Percentiles rank a stretch among this genome's conserved stretches.
These are phyloP conservation scores for Raphidocelis subcapitata DNA, from an alignment of 139 green algal species.

Conservation along the genomic window DNA sequence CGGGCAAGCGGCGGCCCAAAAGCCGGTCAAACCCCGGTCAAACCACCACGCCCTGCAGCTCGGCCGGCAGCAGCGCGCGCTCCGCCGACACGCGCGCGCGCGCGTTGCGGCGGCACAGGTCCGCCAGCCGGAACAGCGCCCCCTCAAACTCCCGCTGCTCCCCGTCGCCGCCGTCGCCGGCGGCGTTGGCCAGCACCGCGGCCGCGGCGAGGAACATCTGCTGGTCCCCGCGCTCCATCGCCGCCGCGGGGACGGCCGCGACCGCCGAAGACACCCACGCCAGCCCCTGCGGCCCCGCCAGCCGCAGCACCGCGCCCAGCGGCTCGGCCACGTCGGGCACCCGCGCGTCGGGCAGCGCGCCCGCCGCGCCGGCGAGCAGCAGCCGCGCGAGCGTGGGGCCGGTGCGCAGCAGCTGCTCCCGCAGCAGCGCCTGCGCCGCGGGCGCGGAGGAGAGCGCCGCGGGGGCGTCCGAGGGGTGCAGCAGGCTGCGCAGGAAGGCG, in stretches of 20 bases:
- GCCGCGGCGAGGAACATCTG: constrained; percentile 35
- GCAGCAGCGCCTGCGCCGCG: constrained; percentile 18
- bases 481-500: constrained; percentile 59
- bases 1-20: too few relatives aligned
- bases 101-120: constrained; percentile 65
- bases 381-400: constrained; percentile 44
- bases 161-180: constrained; percentile 21
- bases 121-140: constrained; percentile 61
- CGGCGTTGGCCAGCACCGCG: constrained; percentile 12
- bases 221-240: constrained; percentile 42
- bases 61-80: constrained; percentile 55
- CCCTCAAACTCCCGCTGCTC: constrained; percentile 37
- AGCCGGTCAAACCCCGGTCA: too few relatives aligned
- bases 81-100: constrained; percentile 45
- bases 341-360: constrained; percentile 48
- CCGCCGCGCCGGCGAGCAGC: constrained; percentile 53
- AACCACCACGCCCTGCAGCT: constrained; percentile 43
- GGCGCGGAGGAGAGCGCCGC: neutral
- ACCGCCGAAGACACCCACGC: constrained; percentile 52
- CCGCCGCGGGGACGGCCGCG: constrained; percentile 45
- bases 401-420: constrained; percentile 30
- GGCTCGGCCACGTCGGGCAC: constrained; percentile 44
- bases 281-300: constrained; percentile 29
- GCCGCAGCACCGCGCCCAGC: constrained; percentile 49
- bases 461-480: constrained; percentile 32